Evolutionary conservation across 768 basidiomycete genomes (phyloP).

Genomic region (Tricholoma sp.): DNA sequence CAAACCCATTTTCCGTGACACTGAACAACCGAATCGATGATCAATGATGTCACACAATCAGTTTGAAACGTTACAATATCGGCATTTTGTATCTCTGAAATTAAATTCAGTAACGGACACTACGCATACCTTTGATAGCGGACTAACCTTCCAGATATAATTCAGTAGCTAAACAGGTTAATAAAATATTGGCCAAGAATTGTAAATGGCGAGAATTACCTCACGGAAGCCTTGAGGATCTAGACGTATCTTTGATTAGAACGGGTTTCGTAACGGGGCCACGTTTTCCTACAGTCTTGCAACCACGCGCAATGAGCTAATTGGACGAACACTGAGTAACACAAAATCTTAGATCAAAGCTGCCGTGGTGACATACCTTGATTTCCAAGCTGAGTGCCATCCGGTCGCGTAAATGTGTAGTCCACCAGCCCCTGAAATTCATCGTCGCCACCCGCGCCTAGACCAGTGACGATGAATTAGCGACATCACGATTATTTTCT

Average conservation of each 20-base stretch:
- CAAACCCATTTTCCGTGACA: conserved; percentile 74
- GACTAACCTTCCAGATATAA: conserved; percentile 60
- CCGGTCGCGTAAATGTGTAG: conserved; percentile 57
- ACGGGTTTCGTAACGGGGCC: neutral
- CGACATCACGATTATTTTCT: neutral
- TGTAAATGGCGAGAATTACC: conserved; percentile 25
- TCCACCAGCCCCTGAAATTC: conserved; percentile 60
- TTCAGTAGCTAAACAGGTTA: conserved; percentile 43
- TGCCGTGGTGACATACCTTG: conserved; percentile 35
- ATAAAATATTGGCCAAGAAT: neutral
- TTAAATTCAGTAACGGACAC: conserved; percentile 4
- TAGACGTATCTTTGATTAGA: conserved; percentile 16
- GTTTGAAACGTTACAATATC: conserved; percentile 26
- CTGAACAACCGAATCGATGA: conserved; percentile 22
- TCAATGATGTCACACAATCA: neutral
- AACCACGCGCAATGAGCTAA: conserved; percentile 61
- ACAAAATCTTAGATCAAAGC: neutral
- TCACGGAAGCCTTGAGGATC: conserved; percentile 66
- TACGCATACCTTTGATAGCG: neutral
- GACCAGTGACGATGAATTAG: neutral
- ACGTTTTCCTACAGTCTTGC: conserved; percentile 48
- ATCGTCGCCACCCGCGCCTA: conserved; percentile 55
- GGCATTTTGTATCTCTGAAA: conserved; percentile 38
- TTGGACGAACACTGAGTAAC: neutral
- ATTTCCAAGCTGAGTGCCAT: conserved; percentile 58